phyloP scores from a whole-genome alignment of 2,329 filamentous ascomycete genomes.

The Apiospora marii region DNA sequence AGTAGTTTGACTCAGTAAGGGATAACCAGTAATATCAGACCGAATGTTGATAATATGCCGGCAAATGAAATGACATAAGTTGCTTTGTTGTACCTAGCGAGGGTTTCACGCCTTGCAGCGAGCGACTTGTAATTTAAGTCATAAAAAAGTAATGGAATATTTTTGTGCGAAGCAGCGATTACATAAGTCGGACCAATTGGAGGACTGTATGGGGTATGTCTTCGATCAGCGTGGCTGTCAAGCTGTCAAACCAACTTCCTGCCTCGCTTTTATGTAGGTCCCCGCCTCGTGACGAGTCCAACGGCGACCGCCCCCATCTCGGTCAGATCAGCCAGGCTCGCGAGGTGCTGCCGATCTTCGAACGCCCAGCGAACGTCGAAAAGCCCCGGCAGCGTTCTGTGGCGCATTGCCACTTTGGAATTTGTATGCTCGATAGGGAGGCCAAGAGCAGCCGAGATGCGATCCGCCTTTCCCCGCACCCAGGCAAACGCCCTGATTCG shows the following conservation, averaged over 20 bases:
- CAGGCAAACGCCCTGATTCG: neutral
- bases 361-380: neutral
- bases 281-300: neutral
- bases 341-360: neutral
- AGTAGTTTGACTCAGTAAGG: neutral
- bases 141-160: no score
- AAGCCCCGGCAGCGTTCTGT: neutral
- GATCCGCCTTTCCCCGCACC: neutral
- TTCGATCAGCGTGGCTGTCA: neutral
- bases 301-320: neutral
- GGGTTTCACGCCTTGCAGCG: neutral
- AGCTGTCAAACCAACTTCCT: slow-evolving; percentile 2
- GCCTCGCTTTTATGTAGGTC: neutral
- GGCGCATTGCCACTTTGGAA: neutral
- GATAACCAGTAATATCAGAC: neutral
- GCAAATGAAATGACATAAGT: neutral
- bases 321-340: neutral
- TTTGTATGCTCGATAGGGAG: neutral
- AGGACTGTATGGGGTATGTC: neutral
- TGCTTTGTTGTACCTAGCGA: no score
- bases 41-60: neutral
- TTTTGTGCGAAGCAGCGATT: no score
- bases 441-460: neutral
- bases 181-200: neutral
- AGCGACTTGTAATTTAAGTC: neutral